Evolutionary conservation across 371 early-diverging fungal genomes (phyloP).

Genomic region (Rhizopus arrhizus): DNA sequence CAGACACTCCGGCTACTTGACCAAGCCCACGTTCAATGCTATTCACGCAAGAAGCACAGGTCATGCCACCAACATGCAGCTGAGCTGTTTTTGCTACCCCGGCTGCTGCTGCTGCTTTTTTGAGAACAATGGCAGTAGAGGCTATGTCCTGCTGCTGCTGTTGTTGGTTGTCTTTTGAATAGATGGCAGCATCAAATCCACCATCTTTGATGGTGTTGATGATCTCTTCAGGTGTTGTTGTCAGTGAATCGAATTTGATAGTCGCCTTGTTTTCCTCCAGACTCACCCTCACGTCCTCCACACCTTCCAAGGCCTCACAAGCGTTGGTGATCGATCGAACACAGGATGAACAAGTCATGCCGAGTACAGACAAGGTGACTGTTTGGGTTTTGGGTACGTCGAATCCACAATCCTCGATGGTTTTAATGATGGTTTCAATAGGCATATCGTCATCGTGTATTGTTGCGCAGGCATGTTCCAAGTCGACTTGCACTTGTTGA

Average conservation of each 20-base stretch:
- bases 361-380: conserved; percentile 51
- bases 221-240: conserved; percentile 20
- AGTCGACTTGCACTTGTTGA: conserved; percentile 38
- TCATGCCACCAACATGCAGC: conserved; percentile 67
- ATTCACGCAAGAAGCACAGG: conserved; percentile 84
- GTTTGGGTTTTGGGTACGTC: conserved; percentile 20
- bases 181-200: conserved; percentile 46
- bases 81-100: conserved; percentile 11
- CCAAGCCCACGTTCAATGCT: conserved; percentile 70
- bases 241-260: conserved; percentile 40
- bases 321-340: conserved; percentile 65
- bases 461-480: conserved; percentile 51
- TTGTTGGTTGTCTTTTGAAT: conserved; percentile 2
- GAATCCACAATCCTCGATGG: conserved; percentile 48
- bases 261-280: conserved; percentile 50
- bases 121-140: no score
- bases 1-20: conserved; percentile 59
- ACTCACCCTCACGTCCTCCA: conserved; percentile 39
- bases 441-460: conserved; percentile 26
- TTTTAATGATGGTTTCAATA: conserved; percentile 29
- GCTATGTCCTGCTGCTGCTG: background rate
- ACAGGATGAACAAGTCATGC: conserved; percentile 85
- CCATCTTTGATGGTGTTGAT: conserved; percentile 53
- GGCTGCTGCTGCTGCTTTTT: background rate
- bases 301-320: conserved; percentile 9